Evolutionary conservation across 768 basidiomycete genomes (phyloP), one percentile per base, ranked within the genome.

Genomic region (Chalciporus chontae): DNA sequence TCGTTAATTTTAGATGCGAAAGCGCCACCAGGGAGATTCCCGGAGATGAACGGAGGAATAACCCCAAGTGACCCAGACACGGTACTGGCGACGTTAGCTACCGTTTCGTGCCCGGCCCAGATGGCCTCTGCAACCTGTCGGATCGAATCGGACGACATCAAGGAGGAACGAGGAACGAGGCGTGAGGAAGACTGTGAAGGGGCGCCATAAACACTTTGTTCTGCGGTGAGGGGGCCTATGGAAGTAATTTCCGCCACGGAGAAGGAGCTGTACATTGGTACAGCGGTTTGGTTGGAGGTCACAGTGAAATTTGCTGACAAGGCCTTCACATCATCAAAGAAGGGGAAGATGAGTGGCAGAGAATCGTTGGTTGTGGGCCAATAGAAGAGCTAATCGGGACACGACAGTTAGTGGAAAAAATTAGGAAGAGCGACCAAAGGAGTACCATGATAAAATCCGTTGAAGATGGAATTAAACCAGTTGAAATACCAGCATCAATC

Each of bases 401-500:
- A 2, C 10, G 26, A 23, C 8, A 8, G 26, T 21, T 8, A 37
- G 11, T 10, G 45, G 17, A 41, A 32, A 61, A 48, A 4, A 59
- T 34, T 26, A 26, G 3, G 27, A 40, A 27, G 52, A 61, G 10
- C 5, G 5, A 26, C 4, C 38, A 32, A 1, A 43, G 5, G 17
- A 56, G 26, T 5, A 37, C 37, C 14, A 46, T 17, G 4, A 21
- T 17, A 10, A 45, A 40, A 11, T 11, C 10, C 3, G 29, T 31
- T 9, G 9, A 9, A 9, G 29, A 31, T 11, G 29, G 29, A 31
- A 31, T 31, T 5, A 36, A n/a, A 15, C 34, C 23, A 24, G 39
- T 41, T 3, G 47, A 15, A 18, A 61, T 43, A 7, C 61, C 52
- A 32, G 45, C 39, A 13, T 62, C 41, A 8, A 54, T 26, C 11